Conservation (phyloP, 768 basidiomycete genomes). For the Cystofilobasidium macerans region DNA sequence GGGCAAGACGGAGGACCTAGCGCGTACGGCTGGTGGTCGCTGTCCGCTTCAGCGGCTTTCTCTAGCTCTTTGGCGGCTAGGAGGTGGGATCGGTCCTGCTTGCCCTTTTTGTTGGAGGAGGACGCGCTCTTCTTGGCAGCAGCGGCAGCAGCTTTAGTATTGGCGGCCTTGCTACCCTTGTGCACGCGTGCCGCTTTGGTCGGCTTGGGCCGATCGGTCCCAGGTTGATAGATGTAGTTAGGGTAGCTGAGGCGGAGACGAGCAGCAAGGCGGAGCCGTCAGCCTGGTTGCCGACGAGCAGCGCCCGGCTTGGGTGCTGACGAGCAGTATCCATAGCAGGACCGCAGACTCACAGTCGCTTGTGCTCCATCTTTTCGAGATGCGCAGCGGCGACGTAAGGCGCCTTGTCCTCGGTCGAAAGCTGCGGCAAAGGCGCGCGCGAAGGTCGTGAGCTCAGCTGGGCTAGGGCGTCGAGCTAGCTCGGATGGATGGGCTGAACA, state of each 20-base stretch:
- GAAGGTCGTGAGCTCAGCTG: background rate
- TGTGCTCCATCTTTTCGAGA: constrained; percentile 39
- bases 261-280: constrained; percentile 16
- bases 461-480: background rate
- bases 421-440: constrained; percentile 24
- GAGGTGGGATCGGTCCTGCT: background rate
- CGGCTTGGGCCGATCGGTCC: constrained; percentile 5
- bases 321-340: too few relatives aligned
- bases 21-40: constrained; percentile 5
- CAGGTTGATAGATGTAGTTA: constrained; percentile 37
- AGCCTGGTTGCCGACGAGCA: too few relatives aligned
- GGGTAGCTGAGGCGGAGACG: constrained; percentile 32
- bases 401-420: constrained; percentile 34
- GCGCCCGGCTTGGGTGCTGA: too few relatives aligned
- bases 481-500: background rate
- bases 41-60: background rate
- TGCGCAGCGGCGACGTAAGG: constrained; percentile 36
- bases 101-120: background rate
- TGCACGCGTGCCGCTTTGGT: background rate
- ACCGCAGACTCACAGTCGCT: constrained; percentile 29
- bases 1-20: background rate
- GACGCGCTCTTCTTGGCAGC: constrained; percentile 4
- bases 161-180: constrained; percentile 11
- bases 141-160: constrained; percentile 4
- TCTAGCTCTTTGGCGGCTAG: background rate